These are phyloP conservation scores for Pascua sp. DNA, from an alignment of 1,284 basidiomycete species.

Conservation along the genomic window DNA sequence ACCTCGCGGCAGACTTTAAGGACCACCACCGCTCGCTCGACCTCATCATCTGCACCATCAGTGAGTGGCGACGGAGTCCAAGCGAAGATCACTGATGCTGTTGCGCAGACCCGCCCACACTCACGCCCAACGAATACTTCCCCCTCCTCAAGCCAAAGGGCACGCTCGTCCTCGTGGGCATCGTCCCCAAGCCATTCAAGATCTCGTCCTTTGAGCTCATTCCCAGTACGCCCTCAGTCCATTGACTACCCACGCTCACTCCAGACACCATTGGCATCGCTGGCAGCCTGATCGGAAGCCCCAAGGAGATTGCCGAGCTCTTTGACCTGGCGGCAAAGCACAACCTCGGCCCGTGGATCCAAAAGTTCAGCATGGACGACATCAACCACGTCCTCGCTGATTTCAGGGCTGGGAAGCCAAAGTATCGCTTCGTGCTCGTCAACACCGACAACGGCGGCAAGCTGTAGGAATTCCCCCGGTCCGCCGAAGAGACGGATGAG, in stretches of 20 bases:
- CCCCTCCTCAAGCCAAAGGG: constrained; percentile 46
- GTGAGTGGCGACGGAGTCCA: too few relatives aligned
- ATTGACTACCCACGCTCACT: background rate
- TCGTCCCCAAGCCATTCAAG: constrained; percentile 31
- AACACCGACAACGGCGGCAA: constrained; percentile 34
- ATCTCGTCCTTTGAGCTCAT: constrained; percentile 37
- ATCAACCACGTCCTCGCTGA: constrained; percentile 50
- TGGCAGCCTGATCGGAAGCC: constrained; percentile 42
- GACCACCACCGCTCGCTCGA: constrained; percentile 45
- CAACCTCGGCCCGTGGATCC: constrained; percentile 34
- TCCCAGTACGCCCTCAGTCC: background rate
- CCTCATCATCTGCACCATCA: constrained; percentile 50
- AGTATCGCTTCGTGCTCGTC: constrained; percentile 51
- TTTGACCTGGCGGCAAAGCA: constrained; percentile 38
- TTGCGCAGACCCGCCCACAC: constrained; percentile 4
- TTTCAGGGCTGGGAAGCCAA: constrained; percentile 46
- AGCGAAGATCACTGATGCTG: too few relatives aligned
- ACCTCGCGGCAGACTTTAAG: constrained; percentile 26
- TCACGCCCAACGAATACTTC: constrained; percentile 41
- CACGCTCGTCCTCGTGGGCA: constrained; percentile 45
- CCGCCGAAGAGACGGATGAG: too few relatives aligned
- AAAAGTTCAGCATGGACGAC: constrained; percentile 46
- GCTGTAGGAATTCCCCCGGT: too few relatives aligned
- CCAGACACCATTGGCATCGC: constrained; percentile 14
- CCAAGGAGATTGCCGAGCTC: constrained; percentile 45